phyloP scores from a whole-genome alignment of 1,284 basidiomycete species.

The Leccinum fallax region DNA sequence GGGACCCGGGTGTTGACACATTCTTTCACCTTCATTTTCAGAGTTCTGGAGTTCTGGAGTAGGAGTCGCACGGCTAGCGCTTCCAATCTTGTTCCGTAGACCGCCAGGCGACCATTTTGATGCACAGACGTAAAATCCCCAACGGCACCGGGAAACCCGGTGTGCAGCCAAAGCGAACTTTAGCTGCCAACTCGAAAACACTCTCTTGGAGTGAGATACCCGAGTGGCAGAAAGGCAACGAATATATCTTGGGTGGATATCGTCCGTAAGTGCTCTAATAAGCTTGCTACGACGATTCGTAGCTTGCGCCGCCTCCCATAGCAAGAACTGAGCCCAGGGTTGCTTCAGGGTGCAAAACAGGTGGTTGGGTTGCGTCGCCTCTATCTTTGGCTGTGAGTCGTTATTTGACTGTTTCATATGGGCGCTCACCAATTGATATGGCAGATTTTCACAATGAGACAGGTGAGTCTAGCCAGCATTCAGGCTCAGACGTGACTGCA shows the following conservation, averaged over 20 bases:
- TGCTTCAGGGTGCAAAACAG: constrained; percentile 57
- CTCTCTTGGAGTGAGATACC: constrained; percentile 66
- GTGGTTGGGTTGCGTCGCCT: constrained; percentile 66
- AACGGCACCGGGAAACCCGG: neutral
- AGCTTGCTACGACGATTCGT: constrained; percentile 3
- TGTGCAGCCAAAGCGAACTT: constrained; percentile 4
- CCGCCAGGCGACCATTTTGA: constrained; percentile 18
- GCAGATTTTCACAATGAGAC: constrained; percentile 86
- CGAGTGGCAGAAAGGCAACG: constrained; percentile 76
- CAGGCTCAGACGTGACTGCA: constrained; percentile 9
- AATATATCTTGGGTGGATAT: constrained; percentile 75
- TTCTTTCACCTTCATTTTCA: constrained; percentile 11
- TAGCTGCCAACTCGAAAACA: constrained; percentile 34
- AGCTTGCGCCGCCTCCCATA: constrained; percentile 11
- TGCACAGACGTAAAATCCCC: constrained; percentile 21
- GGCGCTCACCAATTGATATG: constrained; percentile 15
- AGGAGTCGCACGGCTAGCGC: neutral
- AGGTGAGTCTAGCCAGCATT: constrained; percentile 42
- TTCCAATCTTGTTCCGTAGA: neutral
- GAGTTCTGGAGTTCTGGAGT: constrained; percentile 2
- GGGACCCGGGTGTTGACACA: neutral
- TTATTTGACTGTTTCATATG: constrained; percentile 14
- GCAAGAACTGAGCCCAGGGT: constrained; percentile 7
- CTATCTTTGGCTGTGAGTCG: constrained; percentile 72
- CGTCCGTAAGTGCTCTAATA: constrained; percentile 50